Evolutionary conservation across 2,329 filamentous ascomycete species (phyloP).

Genomic region (Clarireedia paspali): DNA sequence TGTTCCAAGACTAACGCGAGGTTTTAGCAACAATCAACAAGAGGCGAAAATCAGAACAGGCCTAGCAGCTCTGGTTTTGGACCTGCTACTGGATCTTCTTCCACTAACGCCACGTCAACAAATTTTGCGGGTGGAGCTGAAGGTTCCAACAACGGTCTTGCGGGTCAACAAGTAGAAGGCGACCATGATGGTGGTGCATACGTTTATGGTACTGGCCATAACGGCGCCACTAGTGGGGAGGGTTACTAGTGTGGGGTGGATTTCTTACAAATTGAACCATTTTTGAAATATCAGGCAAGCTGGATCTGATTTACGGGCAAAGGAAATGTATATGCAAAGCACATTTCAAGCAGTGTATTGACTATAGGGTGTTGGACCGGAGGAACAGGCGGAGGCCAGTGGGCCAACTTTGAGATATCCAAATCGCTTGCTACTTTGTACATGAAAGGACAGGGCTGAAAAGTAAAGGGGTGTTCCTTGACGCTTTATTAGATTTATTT

Average conservation of each 20-base stretch:
- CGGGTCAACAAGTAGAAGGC: slow-evolving; percentile 26
- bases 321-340: slow-evolving; percentile 6
- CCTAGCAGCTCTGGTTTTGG: slow-evolving; percentile 48
- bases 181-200: slow-evolving; percentile 32
- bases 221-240: slow-evolving; percentile 38
- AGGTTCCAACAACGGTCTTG: slow-evolving; percentile 29
- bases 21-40: slow-evolving; percentile 53
- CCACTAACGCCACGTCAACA: slow-evolving; percentile 27
- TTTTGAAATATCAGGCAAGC: not conserved
- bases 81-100: slow-evolving; percentile 33
- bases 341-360: slow-evolving; percentile 25
- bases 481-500: slow-evolving; percentile 26
- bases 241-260: slow-evolving; percentile 18
- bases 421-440: slow-evolving; percentile 18
- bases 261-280: slow-evolving; percentile 7
- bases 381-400: slow-evolving; percentile 11
- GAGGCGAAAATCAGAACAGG: slow-evolving; percentile 48
- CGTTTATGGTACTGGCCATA: slow-evolving; percentile 44
- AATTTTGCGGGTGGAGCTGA: slow-evolving; percentile 27
- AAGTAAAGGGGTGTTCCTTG: slow-evolving; percentile 23
- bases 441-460: slow-evolving; percentile 22
- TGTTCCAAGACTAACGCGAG: slow-evolving; percentile 4
- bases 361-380: slow-evolving; percentile 22
- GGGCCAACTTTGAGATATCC: slow-evolving; percentile 11
- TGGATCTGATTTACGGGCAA: not conserved